phyloP scores from a whole-genome alignment of 208 protist genomes.

The Crithidia fasciculata region DNA sequence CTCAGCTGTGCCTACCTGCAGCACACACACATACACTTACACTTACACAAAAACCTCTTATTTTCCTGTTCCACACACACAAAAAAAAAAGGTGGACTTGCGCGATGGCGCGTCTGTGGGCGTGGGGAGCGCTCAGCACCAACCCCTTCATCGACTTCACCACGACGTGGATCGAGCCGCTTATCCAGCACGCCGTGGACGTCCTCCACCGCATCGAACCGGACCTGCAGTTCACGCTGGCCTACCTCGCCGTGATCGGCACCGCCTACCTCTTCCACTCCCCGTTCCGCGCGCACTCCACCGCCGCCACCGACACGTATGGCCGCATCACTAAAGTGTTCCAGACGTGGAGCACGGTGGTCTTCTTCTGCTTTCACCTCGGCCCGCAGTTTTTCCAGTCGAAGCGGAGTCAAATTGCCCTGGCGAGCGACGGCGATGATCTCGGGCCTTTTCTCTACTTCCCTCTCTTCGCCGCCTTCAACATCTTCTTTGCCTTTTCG shows the following conservation, averaged over 20 bases:
- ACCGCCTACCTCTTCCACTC: constrained; percentile 80
- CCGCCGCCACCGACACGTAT: constrained; percentile 56
- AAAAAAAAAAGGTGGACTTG: no score
- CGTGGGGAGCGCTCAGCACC: constrained; percentile 13
- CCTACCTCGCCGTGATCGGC: constrained; percentile 50
- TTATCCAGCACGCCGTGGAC: constrained; percentile 29
- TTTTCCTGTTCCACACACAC: not conserved
- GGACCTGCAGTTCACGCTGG: constrained; percentile 46
- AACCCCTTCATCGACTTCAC: constrained; percentile 37
- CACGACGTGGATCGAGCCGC: constrained; percentile 26
- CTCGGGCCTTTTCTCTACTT: constrained; percentile 60
- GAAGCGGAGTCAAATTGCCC: constrained; percentile 21
- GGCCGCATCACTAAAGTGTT: constrained; percentile 66
- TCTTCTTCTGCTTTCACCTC: constrained; percentile 67
- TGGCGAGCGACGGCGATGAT: constrained; percentile 7
- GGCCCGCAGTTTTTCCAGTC: constrained; percentile 48
- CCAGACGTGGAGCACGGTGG: constrained; percentile 63
- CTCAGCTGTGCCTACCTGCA: no score
- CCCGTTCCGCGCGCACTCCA: constrained; percentile 67
- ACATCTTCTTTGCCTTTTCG: constrained; percentile 48
- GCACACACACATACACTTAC: no score
- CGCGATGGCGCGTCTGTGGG: constrained; percentile 5
- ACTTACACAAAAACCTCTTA: no score
- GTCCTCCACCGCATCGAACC: constrained; percentile 30
- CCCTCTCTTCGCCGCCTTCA: constrained; percentile 58